Percentiles rank a stretch among this genome's conserved stretches.
phyloP scores from a whole-genome alignment of 768 basidiomycete genomes.

The Amanita phalloides region DNA sequence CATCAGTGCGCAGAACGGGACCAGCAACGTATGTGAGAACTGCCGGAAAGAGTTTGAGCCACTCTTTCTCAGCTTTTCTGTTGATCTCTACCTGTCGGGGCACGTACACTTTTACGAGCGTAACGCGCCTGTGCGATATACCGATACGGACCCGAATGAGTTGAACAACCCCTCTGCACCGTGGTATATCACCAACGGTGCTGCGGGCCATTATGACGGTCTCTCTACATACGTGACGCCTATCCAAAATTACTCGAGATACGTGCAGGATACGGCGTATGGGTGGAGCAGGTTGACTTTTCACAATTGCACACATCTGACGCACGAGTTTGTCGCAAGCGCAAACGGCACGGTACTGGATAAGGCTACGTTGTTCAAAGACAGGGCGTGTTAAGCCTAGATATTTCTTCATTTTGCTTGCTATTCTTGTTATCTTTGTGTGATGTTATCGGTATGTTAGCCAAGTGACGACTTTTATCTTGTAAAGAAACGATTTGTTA shows the following conservation, averaged over 20 bases:
- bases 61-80: slow-evolving; percentile 7
- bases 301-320: slow-evolving; percentile 14
- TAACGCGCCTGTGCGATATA: slow-evolving; percentile 8
- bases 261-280: slow-evolving; percentile 8
- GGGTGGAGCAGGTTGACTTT: slow-evolving; percentile 13
- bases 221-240: slow-evolving; percentile 6
- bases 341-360: slow-evolving; percentile 9
- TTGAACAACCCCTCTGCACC: slow-evolving; percentile 11
- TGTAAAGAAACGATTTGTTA: too few relatives aligned
- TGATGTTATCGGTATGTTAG: too few relatives aligned
- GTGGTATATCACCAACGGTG: slow-evolving; percentile 14
- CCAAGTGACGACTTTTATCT: too few relatives aligned
- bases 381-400: slow-evolving; percentile 3
- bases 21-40: slow-evolving; percentile 3
- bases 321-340: slow-evolving; percentile 13
- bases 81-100: slow-evolving; percentile 10
- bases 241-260: slow-evolving; percentile 4
- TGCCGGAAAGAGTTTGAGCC: slow-evolving; percentile 10
- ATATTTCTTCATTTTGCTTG: too few relatives aligned
- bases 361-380: slow-evolving; percentile 11
- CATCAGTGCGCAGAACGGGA: slow-evolving; percentile 1
- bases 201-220: slow-evolving; percentile 14
- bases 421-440: too few relatives aligned
- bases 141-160: slow-evolving; percentile 8
- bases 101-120: slow-evolving; percentile 11